Conservation (phyloP, 2,329 filamentous ascomycete genomes). For the Xylariaceae sp. region DNA sequence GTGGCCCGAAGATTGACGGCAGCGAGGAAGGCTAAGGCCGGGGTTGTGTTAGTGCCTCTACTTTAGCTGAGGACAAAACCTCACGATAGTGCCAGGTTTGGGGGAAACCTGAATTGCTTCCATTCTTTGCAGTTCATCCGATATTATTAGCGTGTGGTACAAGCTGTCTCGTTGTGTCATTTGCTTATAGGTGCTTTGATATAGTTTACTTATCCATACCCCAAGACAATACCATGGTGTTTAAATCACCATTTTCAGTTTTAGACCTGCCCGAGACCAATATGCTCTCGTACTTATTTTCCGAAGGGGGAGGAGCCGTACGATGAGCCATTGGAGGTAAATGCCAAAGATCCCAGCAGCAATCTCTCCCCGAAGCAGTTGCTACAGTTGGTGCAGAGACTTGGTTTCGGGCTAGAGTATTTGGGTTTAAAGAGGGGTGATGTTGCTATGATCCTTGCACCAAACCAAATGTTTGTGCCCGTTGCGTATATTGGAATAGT, state of each 20-base stretch:
- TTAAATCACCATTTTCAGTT: not conserved
- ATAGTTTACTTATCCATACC: no score
- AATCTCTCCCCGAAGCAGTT: constrained; percentile 1
- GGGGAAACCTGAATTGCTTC: no score
- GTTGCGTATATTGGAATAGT: not conserved
- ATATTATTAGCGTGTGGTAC: no score
- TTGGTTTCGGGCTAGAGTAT: not conserved
- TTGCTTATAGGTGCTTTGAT: no score
- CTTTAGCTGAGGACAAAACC: no score
- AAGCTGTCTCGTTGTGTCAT: no score
- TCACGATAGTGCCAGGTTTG: no score
- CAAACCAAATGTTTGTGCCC: not conserved
- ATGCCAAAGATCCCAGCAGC: not conserved
- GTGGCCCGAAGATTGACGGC: no score
- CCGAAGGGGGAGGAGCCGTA: not conserved
- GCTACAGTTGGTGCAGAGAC: not conserved
- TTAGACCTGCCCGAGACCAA: not conserved
- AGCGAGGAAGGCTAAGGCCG: no score
- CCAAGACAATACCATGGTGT: not conserved
- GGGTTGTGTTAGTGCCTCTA: no score
- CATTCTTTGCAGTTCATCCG: no score
- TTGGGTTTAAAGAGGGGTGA: not conserved
- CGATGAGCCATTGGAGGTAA: not conserved
- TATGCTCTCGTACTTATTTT: constrained; percentile 1
- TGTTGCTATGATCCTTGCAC: not conserved